Base-by-base conservation (phyloP, 2,329 filamentous ascomycete species). In the Aspergillus sp. region DNA sequence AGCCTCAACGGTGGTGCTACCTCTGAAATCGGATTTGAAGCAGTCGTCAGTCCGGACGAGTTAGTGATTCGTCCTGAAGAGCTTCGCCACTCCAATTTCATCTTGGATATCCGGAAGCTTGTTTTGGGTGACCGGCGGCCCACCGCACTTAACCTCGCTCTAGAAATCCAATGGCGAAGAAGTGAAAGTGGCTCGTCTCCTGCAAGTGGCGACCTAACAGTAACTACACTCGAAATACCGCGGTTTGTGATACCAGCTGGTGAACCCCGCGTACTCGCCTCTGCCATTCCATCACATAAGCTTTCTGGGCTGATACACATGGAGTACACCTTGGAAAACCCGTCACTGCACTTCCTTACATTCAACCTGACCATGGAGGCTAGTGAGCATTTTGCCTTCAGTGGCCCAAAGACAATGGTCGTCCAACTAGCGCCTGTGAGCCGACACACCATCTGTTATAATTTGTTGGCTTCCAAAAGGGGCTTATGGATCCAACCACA, bases 331-430 rank as follows among this genome's bases (percentile, higher is more conserved):
- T 86, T 99, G 56, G 95, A 99, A 76, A 99, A 99, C 71, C 90
- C 93, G 0, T 97, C 93, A 0, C 89, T 87, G 72, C 95, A 99
- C 73, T 96, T 96, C 75, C 84, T 99, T 50, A 96, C 93, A 0
- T 99, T 99, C 76, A 92, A 90, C 31, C 75, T 98, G 49, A 87
- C 82, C 25, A 96, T 99, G 92, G 93, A 99, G 66, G 90, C 92
- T 3, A 93, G 87, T 70, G 91, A 96, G 63, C 85, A 91, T 53
- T 98, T 98, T 75, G 93, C 92, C 0, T 98, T 99, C 74, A 92
- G 90, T 7, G 95, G 95, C 0, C 81, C 90, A 2, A 98, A 98
- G 77, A 83, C 89, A 63, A 87, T 86, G 12, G 89, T 88, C 1
- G 66, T 97, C 52, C 91, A 95, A 68, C 78, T 98, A 43, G 83